A percentile compares a stretch with the other conserved stretches of the same genome.
phyloP scores from a whole-genome alignment of 208 protist genomes.

The Trypanosomatidae sp. region DNA sequence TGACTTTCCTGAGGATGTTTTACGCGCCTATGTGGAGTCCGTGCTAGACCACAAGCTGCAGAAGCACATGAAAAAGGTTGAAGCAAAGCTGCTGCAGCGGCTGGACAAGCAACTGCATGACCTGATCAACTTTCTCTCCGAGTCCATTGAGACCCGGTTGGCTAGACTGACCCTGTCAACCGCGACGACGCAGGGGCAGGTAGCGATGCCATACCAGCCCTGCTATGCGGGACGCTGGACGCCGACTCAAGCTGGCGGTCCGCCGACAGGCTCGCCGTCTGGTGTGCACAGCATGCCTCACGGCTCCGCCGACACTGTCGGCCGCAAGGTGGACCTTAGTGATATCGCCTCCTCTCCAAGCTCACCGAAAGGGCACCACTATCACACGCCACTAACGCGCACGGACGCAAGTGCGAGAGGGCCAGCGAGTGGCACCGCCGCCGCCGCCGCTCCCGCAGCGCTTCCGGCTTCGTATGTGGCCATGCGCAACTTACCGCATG shows the following conservation, averaged over 20 bases:
- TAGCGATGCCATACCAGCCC: background rate
- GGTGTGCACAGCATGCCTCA: background rate
- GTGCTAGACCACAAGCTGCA: constrained; percentile 57
- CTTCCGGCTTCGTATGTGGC: background rate
- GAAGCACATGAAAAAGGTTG: constrained; percentile 58
- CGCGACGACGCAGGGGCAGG: background rate
- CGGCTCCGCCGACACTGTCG: background rate
- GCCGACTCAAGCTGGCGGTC: background rate
- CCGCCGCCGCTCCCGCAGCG: background rate
- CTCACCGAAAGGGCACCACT: constrained; percentile 5
- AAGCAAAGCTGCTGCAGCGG: constrained; percentile 54
- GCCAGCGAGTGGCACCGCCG: background rate
- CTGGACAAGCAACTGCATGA: constrained; percentile 76
- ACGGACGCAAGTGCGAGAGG: background rate
- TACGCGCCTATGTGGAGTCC: constrained; percentile 71
- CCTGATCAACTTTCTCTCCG: constrained; percentile 48
- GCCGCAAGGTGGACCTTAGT: background rate
- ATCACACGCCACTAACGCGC: background rate
- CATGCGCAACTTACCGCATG: background rate
- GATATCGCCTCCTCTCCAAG: background rate
- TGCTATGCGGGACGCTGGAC: background rate
- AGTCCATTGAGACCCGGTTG: constrained; percentile 60
- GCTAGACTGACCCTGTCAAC: constrained; percentile 2
- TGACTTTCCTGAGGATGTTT: constrained; percentile 75
- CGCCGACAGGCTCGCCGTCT: background rate